A percentile compares a stretch with the other conserved stretches of the same genome.
Conservation (phyloP, 768 basidiomycete genomes). For the Boletus rubescentipes region DNA sequence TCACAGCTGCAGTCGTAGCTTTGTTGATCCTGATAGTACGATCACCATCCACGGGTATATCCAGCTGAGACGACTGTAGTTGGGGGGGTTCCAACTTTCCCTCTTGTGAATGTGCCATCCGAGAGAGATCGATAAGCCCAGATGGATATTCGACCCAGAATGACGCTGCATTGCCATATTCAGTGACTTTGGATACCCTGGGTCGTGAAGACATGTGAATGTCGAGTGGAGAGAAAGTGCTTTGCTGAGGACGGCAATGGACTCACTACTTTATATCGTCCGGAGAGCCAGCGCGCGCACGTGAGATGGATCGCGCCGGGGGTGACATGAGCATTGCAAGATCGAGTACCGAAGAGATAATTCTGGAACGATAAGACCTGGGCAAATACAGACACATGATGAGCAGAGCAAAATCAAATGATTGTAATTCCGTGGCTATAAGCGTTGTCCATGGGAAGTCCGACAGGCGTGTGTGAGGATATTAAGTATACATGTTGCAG, state of each 20-base stretch:
- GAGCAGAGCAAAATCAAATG: background rate
- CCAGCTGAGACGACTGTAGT: constrained; percentile 41
- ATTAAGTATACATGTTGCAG: constrained; percentile 17
- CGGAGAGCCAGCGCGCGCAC: background rate
- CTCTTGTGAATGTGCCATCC: constrained; percentile 40
- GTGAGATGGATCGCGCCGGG: background rate
- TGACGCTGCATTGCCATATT: constrained; percentile 53
- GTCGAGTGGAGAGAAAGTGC: background rate
- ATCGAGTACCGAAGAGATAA: background rate
- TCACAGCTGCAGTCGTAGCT: constrained; percentile 52
- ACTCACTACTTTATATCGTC: constrained; percentile 10
- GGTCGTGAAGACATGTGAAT: constrained; percentile 46
- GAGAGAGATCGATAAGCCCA: constrained; percentile 61
- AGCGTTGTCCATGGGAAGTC: constrained; percentile 16
- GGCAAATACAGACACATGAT: constrained; percentile 8
- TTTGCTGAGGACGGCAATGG: background rate
- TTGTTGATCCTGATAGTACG: constrained; percentile 51
- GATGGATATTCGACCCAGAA: constrained; percentile 74
- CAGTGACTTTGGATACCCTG: constrained; percentile 41
- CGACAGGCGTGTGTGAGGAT: constrained; percentile 16
- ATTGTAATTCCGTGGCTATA: constrained; percentile 3
- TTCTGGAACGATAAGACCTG: constrained; percentile 13
- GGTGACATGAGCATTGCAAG: background rate
- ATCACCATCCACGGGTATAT: constrained; percentile 54
- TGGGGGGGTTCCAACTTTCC: constrained; percentile 30